phyloP scores from a whole-genome alignment of 2,329 filamentous ascomycete species.

The Xylariaceae sp. region DNA sequence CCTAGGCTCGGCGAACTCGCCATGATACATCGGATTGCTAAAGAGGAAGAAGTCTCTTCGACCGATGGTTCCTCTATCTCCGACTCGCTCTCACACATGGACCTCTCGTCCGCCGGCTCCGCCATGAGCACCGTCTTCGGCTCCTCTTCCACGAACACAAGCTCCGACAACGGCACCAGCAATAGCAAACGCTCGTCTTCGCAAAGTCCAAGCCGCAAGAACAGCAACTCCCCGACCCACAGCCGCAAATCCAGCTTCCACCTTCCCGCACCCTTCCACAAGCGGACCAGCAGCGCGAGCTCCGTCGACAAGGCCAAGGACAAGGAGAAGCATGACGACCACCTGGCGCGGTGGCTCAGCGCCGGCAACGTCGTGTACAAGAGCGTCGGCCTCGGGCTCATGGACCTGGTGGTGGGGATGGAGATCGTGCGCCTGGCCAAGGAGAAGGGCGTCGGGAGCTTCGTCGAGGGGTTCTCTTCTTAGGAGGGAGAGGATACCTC shows the following conservation, averaged over 20 bases:
- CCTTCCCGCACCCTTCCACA: slow-evolving; percentile 21
- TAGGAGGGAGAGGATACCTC: too few species aligned
- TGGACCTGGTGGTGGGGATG: slow-evolving; percentile 61
- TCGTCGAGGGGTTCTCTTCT: slow-evolving; percentile 43
- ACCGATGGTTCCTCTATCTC: slow-evolving; percentile 13
- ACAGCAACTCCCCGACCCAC: too few species aligned
- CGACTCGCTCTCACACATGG: slow-evolving; percentile 30
- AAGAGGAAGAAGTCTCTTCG: slow-evolving; percentile 32
- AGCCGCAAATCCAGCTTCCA: slow-evolving; percentile 5
- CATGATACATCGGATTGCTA: slow-evolving; percentile 48
- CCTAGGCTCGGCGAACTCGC: slow-evolving; percentile 70
- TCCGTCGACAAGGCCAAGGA: slow-evolving; percentile 6
- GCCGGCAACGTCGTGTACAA: slow-evolving; percentile 66
- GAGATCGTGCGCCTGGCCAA: slow-evolving; percentile 53
- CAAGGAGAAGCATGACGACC: slow-evolving; percentile 42
- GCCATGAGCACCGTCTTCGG: slow-evolving; percentile 39
- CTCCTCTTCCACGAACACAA: slow-evolving; percentile 6
- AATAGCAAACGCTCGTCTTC: slow-evolving; percentile 24
- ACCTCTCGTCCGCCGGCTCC: slow-evolving; percentile 24
- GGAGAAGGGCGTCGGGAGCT: slow-evolving; percentile 49
- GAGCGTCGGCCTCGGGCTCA: slow-evolving; percentile 61
- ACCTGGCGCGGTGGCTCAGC: slow-evolving; percentile 52
- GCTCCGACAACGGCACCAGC: slow-evolving; percentile 5
- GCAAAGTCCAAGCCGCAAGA: slow-evolving; percentile 22
- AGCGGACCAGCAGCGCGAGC: slow-evolving; percentile 26